Percentiles rank a stretch among this genome's conserved stretches.
Conservation (phyloP, 495 filamentous ascomycete species). For the Aspergillus bridgeri region DNA sequence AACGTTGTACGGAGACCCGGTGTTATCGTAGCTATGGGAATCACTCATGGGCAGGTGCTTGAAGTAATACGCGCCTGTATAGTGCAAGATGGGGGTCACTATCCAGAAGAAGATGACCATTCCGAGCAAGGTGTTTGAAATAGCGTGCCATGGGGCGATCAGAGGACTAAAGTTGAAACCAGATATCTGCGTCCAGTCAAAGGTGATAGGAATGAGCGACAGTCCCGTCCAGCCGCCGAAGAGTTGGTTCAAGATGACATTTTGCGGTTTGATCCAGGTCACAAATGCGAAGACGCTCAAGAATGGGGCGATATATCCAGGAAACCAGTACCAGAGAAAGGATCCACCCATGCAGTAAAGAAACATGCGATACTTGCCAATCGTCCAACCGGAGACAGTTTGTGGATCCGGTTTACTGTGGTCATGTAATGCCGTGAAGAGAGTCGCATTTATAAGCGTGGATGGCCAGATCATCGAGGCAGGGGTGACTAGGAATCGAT, state of each 20-base stretch:
- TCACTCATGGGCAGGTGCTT: no score
- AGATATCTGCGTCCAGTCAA: constrained; percentile 61
- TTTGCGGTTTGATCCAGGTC: constrained; percentile 60
- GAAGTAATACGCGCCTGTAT: constrained; percentile 46
- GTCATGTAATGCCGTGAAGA: constrained; percentile 45
- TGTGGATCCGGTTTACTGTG: constrained; percentile 37
- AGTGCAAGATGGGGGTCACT: constrained; percentile 56
- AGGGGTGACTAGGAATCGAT: constrained; percentile 58
- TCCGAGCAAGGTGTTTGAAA: no score
- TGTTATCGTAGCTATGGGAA: no score
- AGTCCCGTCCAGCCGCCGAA: no score
- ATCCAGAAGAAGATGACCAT: no score
- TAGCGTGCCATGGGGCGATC: no score
- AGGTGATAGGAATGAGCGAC: constrained; percentile 77
- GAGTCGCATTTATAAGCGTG: constrained; percentile 24
- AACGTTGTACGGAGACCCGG: constrained; percentile 53
- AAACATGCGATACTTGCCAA: constrained; percentile 57
- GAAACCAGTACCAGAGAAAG: constrained; percentile 67
- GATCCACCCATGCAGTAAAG: constrained; percentile 40
- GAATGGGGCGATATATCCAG: constrained; percentile 70
- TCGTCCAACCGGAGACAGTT: constrained; percentile 52
- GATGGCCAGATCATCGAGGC: constrained; percentile 35
- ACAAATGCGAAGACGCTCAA: constrained; percentile 59
- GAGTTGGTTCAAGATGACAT: constrained; percentile 56
- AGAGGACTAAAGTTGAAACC: no score